These are phyloP conservation scores for Solanum pennellii DNA, from an alignment of 257 asterid species.

Conservation along the genomic window DNA sequence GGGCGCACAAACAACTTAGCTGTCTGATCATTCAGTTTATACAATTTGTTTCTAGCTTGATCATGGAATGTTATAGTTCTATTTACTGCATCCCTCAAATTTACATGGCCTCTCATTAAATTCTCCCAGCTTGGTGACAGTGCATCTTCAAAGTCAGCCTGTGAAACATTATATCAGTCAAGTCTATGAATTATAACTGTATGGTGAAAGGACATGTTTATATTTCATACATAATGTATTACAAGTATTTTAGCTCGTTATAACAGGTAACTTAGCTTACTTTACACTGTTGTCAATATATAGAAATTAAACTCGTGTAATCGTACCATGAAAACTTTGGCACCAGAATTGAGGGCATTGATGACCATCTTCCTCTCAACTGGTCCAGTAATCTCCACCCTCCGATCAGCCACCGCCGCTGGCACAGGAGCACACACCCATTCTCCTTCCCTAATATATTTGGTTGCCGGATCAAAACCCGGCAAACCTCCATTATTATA, in stretches of 20 bases:
- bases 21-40: constrained; percentile 58
- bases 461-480: constrained; percentile 75
- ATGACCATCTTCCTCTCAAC: constrained; percentile 94
- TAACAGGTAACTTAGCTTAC: background rate
- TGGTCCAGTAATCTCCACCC: constrained; percentile 97
- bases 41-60: constrained; percentile 56
- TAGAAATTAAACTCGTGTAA: background rate
- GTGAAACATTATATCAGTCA: background rate
- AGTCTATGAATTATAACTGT: background rate
- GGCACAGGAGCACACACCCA: constrained; percentile 76
- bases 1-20: constrained; percentile 98
- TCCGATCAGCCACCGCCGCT: constrained; percentile 63
- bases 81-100: constrained; percentile 74
- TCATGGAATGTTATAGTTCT: constrained; percentile 73
- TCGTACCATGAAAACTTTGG: constrained; percentile 89
- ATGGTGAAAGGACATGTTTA: background rate
- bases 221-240: background rate
- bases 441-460: constrained; percentile 44
- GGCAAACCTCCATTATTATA: constrained; percentile 64
- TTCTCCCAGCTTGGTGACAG: constrained; percentile 94
- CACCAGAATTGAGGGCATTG: constrained; percentile 93
- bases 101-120: constrained; percentile 69
- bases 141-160: constrained; percentile 99
- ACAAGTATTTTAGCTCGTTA: background rate
- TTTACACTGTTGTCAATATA: background rate